Base-by-base conservation (phyloP, 2,329 filamentous ascomycete genomes). In the Colletotrichum aenigma region DNA sequence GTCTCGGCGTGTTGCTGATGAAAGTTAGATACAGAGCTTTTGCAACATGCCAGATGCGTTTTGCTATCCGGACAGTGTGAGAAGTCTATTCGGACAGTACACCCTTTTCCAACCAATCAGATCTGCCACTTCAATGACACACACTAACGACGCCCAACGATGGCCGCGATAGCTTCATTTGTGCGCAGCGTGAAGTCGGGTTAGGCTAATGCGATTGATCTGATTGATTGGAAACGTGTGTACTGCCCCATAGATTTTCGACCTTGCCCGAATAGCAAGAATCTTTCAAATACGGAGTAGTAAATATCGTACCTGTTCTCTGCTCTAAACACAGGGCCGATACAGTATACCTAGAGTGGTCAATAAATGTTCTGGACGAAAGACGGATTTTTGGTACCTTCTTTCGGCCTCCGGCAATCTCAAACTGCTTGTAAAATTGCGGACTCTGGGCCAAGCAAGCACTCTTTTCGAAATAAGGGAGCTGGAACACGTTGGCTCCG, bases 351-450 rank as follows among this genome's bases (percentile, higher is more conserved):
- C 24, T 24, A 28, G 18, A 18, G 9, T 43, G 36, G 36, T 38
- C 36, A 38, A 38, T 18, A 38, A 38, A 9, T 38, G 36, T 38
- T 38, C 36, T 38, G 36, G 36, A 38, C 36, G 36, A 2, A 38
- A 18, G 15, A 38, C 36, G 36, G 15, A 18, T 18, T 38, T 38
- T 38, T 38, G 1, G 16, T 38, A 38, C 38, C 66, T 93, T 91
- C 87, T 96, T 91, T 80, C 94, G 90, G 28, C 94, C 93, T 75
- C 94, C 93, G 3, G 94, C 94, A 84, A 97, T 96, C 83, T 96
- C 92, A 85, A 94, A 93, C 83, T 97, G 95, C 88, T 97, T 97
- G 86, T 96, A 96, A 80, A 97, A 94, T 82, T 97, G 95, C 7
- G 95, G 95, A 7, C 92, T 94, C 83, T 96, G 94, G 7, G 95